Evolutionary conservation across 2,329 filamentous ascomycete genomes (phyloP).

Genomic region (Cladosporium sp.): DNA sequence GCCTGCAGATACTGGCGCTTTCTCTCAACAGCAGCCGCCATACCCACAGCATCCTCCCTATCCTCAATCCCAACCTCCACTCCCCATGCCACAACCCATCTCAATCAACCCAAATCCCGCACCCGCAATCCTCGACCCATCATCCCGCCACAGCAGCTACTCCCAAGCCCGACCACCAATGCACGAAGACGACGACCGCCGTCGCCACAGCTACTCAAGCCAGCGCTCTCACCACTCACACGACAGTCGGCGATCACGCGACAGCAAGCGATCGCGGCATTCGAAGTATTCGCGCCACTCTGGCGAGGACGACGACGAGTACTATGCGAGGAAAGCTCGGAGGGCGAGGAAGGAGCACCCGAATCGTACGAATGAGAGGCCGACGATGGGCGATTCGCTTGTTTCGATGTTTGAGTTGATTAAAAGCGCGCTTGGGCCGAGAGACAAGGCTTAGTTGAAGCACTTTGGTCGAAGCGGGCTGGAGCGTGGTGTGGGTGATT

Average conservation of each 20-base stretch:
- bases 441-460: not conserved
- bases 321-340: too few species aligned
- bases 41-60: not conserved
- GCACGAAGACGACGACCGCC: not conserved
- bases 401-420: slow-evolving; percentile 1
- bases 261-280: slow-evolving; percentile 2
- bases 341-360: not conserved
- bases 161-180: not conserved
- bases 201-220: slow-evolving; percentile 10
- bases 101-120: not conserved
- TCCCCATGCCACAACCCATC: not conserved
- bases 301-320: not conserved
- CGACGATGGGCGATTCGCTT: slow-evolving; percentile 10
- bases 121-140: not conserved
- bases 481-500: not conserved
- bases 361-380: slow-evolving; percentile 8
- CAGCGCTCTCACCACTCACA: slow-evolving; percentile 3
- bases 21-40: not conserved
- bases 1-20: not conserved
- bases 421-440: slow-evolving; percentile 6
- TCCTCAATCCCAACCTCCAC: not conserved
- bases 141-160: slow-evolving; percentile 7
- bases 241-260: slow-evolving; percentile 1
- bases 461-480: not conserved
- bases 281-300: not conserved